A percentile compares a stretch with the other conserved stretches of the same genome.
Evolutionary conservation across 176 grass and related monocot genomes (phyloP).

Genomic region (Oryza nivara): DNA sequence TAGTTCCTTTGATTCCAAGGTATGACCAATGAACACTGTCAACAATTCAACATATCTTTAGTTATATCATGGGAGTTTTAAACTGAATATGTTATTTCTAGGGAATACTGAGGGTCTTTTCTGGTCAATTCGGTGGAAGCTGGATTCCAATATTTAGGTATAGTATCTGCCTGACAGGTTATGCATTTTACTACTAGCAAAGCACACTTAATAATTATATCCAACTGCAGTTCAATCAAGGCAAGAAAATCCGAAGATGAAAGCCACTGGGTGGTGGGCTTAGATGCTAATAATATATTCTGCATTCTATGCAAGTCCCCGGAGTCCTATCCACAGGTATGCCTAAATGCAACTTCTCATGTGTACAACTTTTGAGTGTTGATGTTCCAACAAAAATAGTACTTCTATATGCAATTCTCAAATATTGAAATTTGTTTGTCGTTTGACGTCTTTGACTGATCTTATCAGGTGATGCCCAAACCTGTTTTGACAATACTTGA

Average conservation of each 20-base stretch:
- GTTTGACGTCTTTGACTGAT: slow-evolving; percentile 3
- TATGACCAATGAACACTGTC: slow-evolving; percentile 24
- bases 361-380: background rate
- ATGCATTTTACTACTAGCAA: slow-evolving; percentile 23
- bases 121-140: slow-evolving; percentile 66
- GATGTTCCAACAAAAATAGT: background rate
- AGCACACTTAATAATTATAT: slow-evolving; percentile 34
- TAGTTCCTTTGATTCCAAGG: slow-evolving; percentile 91
- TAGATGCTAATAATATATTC: slow-evolving; percentile 82
- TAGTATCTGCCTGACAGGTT: slow-evolving; percentile 20
- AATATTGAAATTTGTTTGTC: background rate
- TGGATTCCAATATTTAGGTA: slow-evolving; percentile 99
- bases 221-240: slow-evolving; percentile 65
- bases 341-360: slow-evolving; percentile 1
- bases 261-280: slow-evolving; percentile 86
- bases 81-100: slow-evolving; percentile 38
- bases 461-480: slow-evolving; percentile 85
- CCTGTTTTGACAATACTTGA: slow-evolving; percentile 78
- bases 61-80: slow-evolving; percentile 24
- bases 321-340: slow-evolving; percentile 71
- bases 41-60: slow-evolving; percentile 29
- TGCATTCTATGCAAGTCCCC: slow-evolving; percentile 89
- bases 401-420: slow-evolving; percentile 17
- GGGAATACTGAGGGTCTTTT: slow-evolving; percentile 86
- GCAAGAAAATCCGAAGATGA: slow-evolving; percentile 86